Conservation (phyloP, 768 basidiomycete genomes). For the Ramaria rubella region DNA sequence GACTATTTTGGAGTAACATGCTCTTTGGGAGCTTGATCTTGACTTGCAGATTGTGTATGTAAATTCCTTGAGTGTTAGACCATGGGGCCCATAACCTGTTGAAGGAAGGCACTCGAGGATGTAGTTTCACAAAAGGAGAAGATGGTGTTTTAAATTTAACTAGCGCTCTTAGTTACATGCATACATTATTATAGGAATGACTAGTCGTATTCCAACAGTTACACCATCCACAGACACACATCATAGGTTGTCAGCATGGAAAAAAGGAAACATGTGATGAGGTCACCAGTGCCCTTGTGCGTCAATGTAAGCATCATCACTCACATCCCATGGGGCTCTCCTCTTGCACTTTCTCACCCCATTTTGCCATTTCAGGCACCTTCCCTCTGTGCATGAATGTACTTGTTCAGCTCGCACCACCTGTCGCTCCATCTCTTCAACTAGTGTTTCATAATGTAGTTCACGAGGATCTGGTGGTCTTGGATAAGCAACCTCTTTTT, state of each 20-base stretch:
- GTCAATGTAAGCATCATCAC: conserved; percentile 11
- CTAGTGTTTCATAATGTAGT: not conserved
- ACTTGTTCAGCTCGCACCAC: conserved; percentile 18
- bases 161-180: too few relatives aligned
- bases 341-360: conserved; percentile 28
- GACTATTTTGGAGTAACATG: too few relatives aligned
- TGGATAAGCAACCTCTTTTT: conserved; percentile 26
- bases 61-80: too few relatives aligned
- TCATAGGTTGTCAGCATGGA: conserved; percentile 22
- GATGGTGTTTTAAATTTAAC: too few relatives aligned
- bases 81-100: too few relatives aligned
- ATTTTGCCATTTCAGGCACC: conserved; percentile 20
- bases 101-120: too few relatives aligned
- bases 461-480: conserved; percentile 29
- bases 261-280: conserved; percentile 13
- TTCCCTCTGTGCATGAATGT: conserved; percentile 25
- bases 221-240: conserved; percentile 22
- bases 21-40: too few relatives aligned
- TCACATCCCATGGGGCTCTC: conserved; percentile 17
- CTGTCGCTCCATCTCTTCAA: conserved; percentile 13
- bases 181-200: too few relatives aligned
- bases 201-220: too few relatives aligned
- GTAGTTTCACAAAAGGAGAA: too few relatives aligned
- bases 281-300: conserved; percentile 17
- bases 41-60: too few relatives aligned